These are phyloP conservation scores for Crithidia bombi DNA, from an alignment of 208 protist genomes.

Conservation along the genomic window DNA sequence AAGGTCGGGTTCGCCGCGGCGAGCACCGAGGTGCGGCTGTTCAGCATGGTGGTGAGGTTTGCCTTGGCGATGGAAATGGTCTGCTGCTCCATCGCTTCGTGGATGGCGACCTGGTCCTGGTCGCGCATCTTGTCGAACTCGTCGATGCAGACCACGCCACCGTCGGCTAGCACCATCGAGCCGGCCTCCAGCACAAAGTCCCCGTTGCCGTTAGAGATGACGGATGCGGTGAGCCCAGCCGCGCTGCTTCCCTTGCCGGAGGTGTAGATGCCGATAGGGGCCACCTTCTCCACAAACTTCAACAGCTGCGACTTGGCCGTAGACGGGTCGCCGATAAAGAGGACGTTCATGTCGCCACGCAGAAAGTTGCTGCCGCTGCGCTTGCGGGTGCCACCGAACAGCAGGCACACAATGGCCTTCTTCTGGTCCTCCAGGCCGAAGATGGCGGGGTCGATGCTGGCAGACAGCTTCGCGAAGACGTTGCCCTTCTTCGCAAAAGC, in stretches of 20 bases:
- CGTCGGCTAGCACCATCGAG: conserved; percentile 99
- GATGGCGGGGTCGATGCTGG: conserved; percentile 98
- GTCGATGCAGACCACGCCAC: conserved; percentile 99
- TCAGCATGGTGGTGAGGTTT: conserved; percentile 99
- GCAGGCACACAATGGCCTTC: conserved; percentile 93
- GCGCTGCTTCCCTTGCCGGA: conserved; percentile 99
- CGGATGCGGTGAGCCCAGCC: conserved; percentile 98
- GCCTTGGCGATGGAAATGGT: conserved; percentile 99
- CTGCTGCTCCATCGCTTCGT: conserved; percentile 99
- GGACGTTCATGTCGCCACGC: conserved; percentile 99
- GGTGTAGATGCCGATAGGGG: conserved; percentile 99
- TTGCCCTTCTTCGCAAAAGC: conserved; percentile 78
- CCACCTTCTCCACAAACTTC: conserved; percentile 98
- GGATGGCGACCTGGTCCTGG: conserved; percentile 98
- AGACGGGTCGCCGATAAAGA: conserved; percentile 99
- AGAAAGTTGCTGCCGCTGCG: conserved; percentile 96
- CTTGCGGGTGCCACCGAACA: conserved; percentile 99
- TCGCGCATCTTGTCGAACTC: conserved; percentile 99
- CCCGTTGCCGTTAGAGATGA: conserved; percentile 88
- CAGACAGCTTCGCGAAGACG: conserved; percentile 95
- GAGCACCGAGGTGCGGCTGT: conserved; percentile 98
- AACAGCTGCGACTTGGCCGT: conserved; percentile 99
- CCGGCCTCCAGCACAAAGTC: conserved; percentile 99
- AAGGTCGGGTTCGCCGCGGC: conserved; percentile 99
- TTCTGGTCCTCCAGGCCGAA: conserved; percentile 99